Percentiles rank a stretch among this genome's conserved stretches.
Evolutionary conservation across 306 rosid species (phyloP).

Genomic region (Gastrolobium villosum): DNA sequence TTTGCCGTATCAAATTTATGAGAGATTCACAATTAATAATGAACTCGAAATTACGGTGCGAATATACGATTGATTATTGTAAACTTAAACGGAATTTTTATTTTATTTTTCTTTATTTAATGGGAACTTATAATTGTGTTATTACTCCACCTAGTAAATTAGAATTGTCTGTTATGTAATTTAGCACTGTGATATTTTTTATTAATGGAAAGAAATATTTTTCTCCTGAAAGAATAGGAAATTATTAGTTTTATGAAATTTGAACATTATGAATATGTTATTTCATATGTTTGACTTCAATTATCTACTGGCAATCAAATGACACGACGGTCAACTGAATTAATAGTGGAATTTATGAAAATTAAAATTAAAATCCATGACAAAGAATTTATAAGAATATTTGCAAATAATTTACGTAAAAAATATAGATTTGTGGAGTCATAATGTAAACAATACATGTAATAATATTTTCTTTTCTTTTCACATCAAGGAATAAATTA

Average conservation of each 20-base stretch:
- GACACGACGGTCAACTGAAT: background rate
- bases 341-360: background rate
- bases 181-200: background rate
- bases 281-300: background rate
- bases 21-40: conserved; percentile 7
- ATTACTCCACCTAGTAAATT: background rate
- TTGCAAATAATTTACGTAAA: too few relatives aligned
- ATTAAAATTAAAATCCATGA: background rate
- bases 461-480: background rate
- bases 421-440: conserved; percentile 6
- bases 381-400: background rate
- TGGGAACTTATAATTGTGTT: conserved; percentile 13
- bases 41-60: background rate
- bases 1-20: conserved; percentile 14
- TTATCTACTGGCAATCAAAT: background rate
- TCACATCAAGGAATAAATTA: background rate
- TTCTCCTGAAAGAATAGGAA: conserved; percentile 18
- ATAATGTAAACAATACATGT: background rate
- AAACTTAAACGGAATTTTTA: background rate
- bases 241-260: background rate
- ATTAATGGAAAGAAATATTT: background rate
- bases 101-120: background rate
- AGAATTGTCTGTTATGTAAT: conserved; percentile 1
- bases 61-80: background rate
- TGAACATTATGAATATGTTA: background rate